Evolutionary conservation across 2,329 filamentous ascomycete species (phyloP).

Genomic region (Monosporascus ibericus): DNA sequence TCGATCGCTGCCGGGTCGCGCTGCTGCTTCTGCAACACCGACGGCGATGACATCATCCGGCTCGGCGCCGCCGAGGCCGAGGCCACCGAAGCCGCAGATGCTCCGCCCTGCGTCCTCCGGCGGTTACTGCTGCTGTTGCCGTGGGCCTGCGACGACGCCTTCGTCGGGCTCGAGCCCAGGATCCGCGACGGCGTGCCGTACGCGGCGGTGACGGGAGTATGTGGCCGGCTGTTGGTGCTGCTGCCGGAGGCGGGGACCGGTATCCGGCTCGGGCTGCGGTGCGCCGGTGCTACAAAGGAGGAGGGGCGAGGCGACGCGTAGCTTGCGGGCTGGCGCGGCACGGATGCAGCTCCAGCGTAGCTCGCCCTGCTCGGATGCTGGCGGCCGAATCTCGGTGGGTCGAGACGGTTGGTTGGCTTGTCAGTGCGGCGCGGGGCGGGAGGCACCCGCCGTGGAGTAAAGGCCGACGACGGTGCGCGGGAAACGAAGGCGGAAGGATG

Average conservation of each 20-base stretch:
- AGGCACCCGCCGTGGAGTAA: conserved; percentile 23
- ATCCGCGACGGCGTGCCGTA: conserved; percentile 17
- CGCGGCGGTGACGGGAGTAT: conserved; percentile 17
- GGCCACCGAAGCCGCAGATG: conserved; percentile 34
- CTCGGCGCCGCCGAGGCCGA: conserved; percentile 6
- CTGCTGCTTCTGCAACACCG: conserved; percentile 7
- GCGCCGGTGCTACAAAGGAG: conserved; percentile 14
- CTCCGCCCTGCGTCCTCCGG: conserved; percentile 39
- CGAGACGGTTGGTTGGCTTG: conserved; percentile 32
- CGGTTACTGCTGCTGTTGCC: conserved; percentile 21
- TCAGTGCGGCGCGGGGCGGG: conserved; percentile 36
- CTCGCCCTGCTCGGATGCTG: conserved; percentile 39
- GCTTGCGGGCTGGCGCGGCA: conserved; percentile 42
- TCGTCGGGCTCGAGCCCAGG: conserved; percentile 17
- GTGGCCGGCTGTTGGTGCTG: conserved; percentile 13
- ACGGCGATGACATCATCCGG: not conserved
- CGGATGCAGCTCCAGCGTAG: conserved; percentile 36
- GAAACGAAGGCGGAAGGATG: conserved; percentile 16
- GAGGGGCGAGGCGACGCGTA: conserved; percentile 44
- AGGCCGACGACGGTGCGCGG: conserved; percentile 14
- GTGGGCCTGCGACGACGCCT: not conserved
- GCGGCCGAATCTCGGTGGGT: conserved; percentile 18
- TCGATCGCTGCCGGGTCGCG: not conserved
- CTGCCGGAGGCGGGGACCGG: conserved; percentile 24
- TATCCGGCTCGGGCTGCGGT: conserved; percentile 35